Base-by-base conservation (phyloP, 176 grass and related monocot species). In the Rhipidocladum racemiflorum region DNA sequence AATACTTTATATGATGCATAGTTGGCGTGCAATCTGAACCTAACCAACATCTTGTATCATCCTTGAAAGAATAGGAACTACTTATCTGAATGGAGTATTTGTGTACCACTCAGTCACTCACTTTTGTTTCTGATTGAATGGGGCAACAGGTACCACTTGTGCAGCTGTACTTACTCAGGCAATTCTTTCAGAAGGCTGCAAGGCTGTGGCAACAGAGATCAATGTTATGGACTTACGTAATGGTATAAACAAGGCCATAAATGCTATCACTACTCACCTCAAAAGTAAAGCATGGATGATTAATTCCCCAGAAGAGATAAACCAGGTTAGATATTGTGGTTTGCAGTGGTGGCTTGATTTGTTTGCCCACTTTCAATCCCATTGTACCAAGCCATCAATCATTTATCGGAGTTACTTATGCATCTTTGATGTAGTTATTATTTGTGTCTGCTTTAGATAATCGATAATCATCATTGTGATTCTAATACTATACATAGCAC, bases 91-190 rank as follows among this genome's bases (percentile, higher is more conserved):
- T 54, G 43, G 17, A 72, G 21, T 40, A 54, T 43, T 70, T n/a
- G 44, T 60, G 23, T 77, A 43, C 7, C 63, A 28, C 65, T 85
- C 61, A 63, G 20, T 50, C 68, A 28, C 65, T 85, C 72, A 68
- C 30, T n/a, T 50, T 83, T 66, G 7, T 76, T 70, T 64, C 61
- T 65, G 61, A 64, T 85, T 38, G 48, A 63, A 59, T 70, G n/a
- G 24, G 4, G 25, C 16, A 89, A 89, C 69, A 97, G 94, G 95
- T 85, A 97, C 95, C 65, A 97, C 95, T 24, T 97, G 95, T 67
- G 95, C 95, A 65, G 94, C 92, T 68, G 92, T 94, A 73, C 86
- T 97, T 77, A 92, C 92, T 63, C 92, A 97, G 70, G 95, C 95
- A 67, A 97, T 97, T 88, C 75, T 97, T 35, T 85, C 35, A 28